These are phyloP conservation scores for Parsonsia alboflavescens DNA, from an alignment of 257 asterid species.

Conservation along the genomic window DNA sequence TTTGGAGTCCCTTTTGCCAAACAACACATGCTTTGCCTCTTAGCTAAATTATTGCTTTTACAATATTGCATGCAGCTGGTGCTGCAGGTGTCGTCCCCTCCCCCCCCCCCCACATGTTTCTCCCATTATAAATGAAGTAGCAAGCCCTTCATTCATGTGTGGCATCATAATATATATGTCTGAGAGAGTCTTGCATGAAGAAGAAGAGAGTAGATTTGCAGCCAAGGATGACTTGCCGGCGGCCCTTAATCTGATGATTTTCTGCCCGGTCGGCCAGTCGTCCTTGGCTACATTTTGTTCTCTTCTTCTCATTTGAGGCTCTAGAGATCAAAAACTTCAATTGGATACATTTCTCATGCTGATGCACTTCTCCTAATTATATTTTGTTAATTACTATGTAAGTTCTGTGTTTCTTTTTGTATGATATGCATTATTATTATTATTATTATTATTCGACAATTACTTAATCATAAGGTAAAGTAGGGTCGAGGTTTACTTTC, in stretches of 20 bases:
- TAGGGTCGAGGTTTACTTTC: no score
- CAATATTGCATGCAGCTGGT: no score
- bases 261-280: background rate
- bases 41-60: background rate
- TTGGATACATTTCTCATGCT: background rate
- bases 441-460: no score
- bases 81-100: no score
- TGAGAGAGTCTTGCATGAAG: slow-evolving; percentile 7
- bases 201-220: background rate
- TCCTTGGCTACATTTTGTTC: slow-evolving; percentile 7
- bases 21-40: slow-evolving; percentile 3
- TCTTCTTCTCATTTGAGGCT: slow-evolving; percentile 10
- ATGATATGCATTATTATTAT: no score
- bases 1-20: background rate
- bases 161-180: background rate
- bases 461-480: no score
- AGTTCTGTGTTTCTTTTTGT: no score
- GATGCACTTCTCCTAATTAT: no score
- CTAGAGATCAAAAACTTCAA: background rate
- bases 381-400: no score
- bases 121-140: background rate
- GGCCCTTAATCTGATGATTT: background rate
- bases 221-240: slow-evolving; percentile 13
- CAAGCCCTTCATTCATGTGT: background rate
- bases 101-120: background rate